These are phyloP conservation scores for Microcos paniculata DNA, from an alignment of 345 rosid genomes.

Conservation along the genomic window DNA sequence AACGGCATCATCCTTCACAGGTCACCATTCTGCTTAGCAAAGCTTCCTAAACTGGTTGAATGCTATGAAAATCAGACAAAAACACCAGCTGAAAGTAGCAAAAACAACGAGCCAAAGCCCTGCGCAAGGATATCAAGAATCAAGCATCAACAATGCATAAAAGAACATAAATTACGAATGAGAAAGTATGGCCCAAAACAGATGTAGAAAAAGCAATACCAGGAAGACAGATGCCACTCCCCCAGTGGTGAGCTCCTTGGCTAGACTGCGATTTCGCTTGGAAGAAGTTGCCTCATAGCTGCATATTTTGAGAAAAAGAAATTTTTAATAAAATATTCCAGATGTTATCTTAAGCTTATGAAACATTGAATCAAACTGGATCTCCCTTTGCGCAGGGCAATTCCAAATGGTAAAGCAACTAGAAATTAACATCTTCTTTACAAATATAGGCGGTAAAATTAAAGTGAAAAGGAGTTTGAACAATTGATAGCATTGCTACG, in stretches of 20 bases:
- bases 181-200: background rate
- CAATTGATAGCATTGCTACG: background rate
- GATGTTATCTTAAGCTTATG: background rate
- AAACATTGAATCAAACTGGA: background rate
- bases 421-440: background rate
- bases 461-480: background rate
- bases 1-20: constrained; percentile 9
- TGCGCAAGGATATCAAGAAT: constrained; percentile 33
- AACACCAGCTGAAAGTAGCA: constrained; percentile 84
- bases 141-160: constrained; percentile 9
- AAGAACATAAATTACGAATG: background rate
- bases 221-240: constrained; percentile 23
- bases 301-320: constrained; percentile 18
- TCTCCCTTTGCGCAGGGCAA: background rate
- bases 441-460: background rate
- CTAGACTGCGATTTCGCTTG: constrained; percentile 8
- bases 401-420: background rate
- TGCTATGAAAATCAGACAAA: constrained; percentile 51
- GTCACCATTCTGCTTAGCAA: constrained; percentile 14
- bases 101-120: constrained; percentile 95
- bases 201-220: background rate
- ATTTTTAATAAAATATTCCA: no score
- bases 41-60: constrained; percentile 12
- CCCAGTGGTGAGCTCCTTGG: constrained; percentile 19
- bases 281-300: constrained; percentile 93